phyloP scores from a whole-genome alignment of 257 asterid genomes.

The Jasminum sambac region DNA sequence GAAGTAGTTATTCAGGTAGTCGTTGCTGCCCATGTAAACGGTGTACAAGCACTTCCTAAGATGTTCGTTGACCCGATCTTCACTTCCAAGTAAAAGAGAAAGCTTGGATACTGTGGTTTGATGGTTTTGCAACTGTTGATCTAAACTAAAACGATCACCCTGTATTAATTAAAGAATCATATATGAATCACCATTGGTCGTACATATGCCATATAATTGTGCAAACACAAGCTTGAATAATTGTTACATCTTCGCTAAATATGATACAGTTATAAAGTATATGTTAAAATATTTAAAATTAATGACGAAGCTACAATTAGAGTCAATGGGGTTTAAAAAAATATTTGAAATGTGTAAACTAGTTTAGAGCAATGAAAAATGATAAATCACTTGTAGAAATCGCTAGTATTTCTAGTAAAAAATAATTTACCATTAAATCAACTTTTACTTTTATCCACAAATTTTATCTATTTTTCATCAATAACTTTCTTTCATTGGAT shows the following conservation, averaged over 20 bases:
- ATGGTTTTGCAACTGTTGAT: constrained; percentile 36
- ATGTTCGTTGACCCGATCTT: not conserved
- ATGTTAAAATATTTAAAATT: no score
- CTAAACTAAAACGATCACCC: constrained; percentile 43
- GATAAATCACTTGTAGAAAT: no score
- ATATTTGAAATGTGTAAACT: no score
- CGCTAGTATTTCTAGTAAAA: no score
- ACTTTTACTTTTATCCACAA: no score
- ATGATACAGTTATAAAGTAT: no score
- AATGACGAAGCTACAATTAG: no score
- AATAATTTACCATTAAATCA: no score
- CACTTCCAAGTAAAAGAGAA: constrained; percentile 3
- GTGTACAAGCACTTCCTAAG: constrained; percentile 45
- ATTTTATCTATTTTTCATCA: no score
- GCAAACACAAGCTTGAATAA: not conserved
- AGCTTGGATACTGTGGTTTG: constrained; percentile 14
- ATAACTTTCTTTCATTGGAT: no score
- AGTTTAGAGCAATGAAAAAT: no score
- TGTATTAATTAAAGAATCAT: not conserved
- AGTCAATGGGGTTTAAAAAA: no score
- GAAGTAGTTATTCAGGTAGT: constrained; percentile 58
- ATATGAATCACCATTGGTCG: not conserved
- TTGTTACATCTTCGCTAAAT: not conserved
- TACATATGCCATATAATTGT: not conserved
- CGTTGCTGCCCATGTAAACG: constrained; percentile 60